Evolutionary conservation across 805 yeast genomes (phyloP), one percentile per base, ranked within the genome.

Genomic region (Cephaloascus fragrans): DNA sequence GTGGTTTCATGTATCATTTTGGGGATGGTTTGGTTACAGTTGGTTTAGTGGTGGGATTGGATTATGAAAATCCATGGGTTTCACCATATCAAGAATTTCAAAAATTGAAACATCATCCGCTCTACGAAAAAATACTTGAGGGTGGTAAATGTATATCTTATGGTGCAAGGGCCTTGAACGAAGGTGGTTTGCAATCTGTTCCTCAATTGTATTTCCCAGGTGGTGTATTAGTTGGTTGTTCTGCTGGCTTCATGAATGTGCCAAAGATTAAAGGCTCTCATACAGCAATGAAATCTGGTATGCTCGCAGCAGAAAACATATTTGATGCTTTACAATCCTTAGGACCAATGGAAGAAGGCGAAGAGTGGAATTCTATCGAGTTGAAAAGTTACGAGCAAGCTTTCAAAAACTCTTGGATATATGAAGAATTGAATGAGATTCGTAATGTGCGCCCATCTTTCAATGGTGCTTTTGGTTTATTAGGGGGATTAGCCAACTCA

Each of bases 191-290:
- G 48, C 99, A 93, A 65, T 80, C 95, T 31, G 83, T 93, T 38
- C 99, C 99, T 18, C 75, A 80, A 54, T 69, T 93, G 40, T 67
- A 80, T 47, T 93, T 93, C 73, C 97, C 97, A 2, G 99, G 99
- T 37, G 99, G 98, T 39, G 81, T 88, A 6, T 63, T 93, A 20
- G 90, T 93, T 32, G 99, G 99, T 26, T 93, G 95, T 41, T 68
- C 94, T 41, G 98, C 98, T 3, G 98, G 98, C 1, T 90, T 93
- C 59, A 75, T 93, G 77, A 93, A 93, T 56, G 97, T 93, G 34
- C 97, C 98, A 39, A 93, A 90, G 59, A 85, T 93, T 53, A 93
- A 93, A 63, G 99, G 99, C 14, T 81, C 97, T 0, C 99, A 93
- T 58, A 90, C 96, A 1, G 97, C 99, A 1, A 86, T 93, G 78